Evolutionary conservation across 202 grass and related monocot genomes (phyloP).

Genomic region (Schoenoplectus triqueter): DNA sequence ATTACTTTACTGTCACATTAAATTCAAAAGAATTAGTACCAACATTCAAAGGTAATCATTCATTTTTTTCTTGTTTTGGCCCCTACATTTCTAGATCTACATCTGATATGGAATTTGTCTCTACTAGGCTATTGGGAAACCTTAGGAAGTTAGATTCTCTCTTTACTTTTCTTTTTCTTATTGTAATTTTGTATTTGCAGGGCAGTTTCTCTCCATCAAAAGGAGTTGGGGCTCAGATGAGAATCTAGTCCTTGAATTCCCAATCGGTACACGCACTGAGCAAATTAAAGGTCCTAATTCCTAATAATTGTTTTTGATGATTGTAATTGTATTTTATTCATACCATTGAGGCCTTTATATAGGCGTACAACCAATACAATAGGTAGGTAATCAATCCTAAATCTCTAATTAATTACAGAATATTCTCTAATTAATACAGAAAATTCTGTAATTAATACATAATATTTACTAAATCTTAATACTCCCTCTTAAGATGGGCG

Average conservation of each 20-base stretch:
- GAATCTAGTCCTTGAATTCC: slow-evolving; percentile 52
- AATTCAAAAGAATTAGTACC: slow-evolving; percentile 63
- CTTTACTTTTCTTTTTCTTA: background rate
- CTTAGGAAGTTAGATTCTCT: background rate
- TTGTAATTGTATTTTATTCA: too few relatives aligned
- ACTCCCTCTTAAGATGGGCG: too few relatives aligned
- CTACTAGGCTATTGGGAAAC: background rate
- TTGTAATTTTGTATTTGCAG: slow-evolving; percentile 47
- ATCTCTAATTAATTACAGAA: too few relatives aligned
- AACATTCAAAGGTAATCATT: slow-evolving; percentile 56
- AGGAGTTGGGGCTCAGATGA: slow-evolving; percentile 67
- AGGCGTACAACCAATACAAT: too few relatives aligned
- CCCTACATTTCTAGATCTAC: background rate
- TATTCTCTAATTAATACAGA: too few relatives aligned
- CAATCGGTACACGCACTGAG: slow-evolving; percentile 65
- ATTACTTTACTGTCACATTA: slow-evolving; percentile 51
- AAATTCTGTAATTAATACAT: too few relatives aligned
- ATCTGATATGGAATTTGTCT: background rate
- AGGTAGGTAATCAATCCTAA: too few relatives aligned
- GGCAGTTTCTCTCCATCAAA: slow-evolving; percentile 64
- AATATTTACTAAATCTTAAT: too few relatives aligned
- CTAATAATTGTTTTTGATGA: background rate
- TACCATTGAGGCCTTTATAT: too few relatives aligned
- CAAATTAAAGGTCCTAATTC: slow-evolving; percentile 67
- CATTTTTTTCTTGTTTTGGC: background rate